phyloP scores from a whole-genome alignment of 2,329 filamentous ascomycete species.

The Hymenoscyphus albidus region DNA sequence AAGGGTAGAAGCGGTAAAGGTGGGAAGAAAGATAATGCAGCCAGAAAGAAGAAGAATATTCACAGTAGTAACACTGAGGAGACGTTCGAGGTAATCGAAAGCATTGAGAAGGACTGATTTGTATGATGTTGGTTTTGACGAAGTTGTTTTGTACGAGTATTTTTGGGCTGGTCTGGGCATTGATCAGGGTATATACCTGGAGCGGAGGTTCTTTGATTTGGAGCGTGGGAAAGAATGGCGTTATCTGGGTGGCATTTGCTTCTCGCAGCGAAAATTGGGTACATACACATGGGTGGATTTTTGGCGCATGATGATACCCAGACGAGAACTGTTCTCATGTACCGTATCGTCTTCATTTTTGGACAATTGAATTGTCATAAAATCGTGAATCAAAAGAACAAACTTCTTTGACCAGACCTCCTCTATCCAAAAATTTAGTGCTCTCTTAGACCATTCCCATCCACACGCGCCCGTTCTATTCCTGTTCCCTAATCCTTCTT shows the following conservation, averaged over 20 bases:
- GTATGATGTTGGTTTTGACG: neutral
- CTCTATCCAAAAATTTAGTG: too few species aligned
- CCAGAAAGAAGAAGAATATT: slow-evolving; percentile 29
- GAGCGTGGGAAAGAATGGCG: neutral
- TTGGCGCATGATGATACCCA: slow-evolving; percentile 5
- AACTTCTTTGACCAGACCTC: too few species aligned
- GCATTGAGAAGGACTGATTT: slow-evolving; percentile 16
- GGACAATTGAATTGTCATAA: neutral
- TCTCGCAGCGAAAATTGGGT: neutral
- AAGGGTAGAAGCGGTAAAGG: slow-evolving; percentile 8
- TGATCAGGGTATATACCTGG: neutral
- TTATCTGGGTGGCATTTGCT: neutral
- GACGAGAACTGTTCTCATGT: neutral
- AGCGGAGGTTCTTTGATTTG: neutral
- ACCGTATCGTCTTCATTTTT: neutral
- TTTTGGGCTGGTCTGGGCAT: neutral
- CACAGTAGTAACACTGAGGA: slow-evolving; percentile 30
- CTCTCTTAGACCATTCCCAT: neutral
- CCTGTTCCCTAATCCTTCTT: slow-evolving; percentile 59
- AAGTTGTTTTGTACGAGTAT: neutral
- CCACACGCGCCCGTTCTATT: neutral
- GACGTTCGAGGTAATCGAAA: slow-evolving; percentile 31
- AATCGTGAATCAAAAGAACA: neutral
- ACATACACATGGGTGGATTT: neutral
- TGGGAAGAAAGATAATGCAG: slow-evolving; percentile 18